Evolutionary conservation across 768 basidiomycete genomes (phyloP).

Genomic region (Asterophora lycoperdoides): DNA sequence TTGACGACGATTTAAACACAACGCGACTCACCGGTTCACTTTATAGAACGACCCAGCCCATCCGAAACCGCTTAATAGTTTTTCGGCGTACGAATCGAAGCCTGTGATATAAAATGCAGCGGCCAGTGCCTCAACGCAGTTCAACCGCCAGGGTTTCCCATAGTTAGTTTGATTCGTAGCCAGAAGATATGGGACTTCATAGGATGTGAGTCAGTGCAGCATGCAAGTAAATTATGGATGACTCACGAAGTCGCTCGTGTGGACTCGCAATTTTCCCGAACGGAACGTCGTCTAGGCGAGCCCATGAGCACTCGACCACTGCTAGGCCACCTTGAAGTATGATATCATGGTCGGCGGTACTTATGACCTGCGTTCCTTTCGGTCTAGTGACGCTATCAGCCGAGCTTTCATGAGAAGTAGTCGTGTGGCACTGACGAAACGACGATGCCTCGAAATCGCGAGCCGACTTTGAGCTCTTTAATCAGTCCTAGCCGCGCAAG

Average conservation of each 20-base stretch:
- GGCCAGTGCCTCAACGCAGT: conserved; percentile 92
- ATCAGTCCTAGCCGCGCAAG: conserved; percentile 83
- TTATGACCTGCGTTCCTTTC: conserved; percentile 73
- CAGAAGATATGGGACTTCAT: conserved; percentile 85
- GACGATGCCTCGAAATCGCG: conserved; percentile 87
- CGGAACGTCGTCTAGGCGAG: conserved; percentile 89
- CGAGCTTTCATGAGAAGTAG: background rate
- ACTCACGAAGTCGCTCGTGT: conserved; percentile 82
- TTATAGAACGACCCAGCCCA: conserved; percentile 89
- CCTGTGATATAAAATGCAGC: conserved; percentile 95
- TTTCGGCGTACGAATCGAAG: conserved; percentile 75
- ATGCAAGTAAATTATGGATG: too few relatives aligned
- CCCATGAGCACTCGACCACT: conserved; percentile 99
- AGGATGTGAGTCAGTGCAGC: too few relatives aligned
- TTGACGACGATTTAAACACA: background rate
- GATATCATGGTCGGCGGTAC: conserved; percentile 81
- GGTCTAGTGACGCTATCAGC: conserved; percentile 46
- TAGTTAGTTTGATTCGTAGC: conserved; percentile 98
- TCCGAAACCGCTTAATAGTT: conserved; percentile 74
- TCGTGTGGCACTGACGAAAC: conserved; percentile 67
- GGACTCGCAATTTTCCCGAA: conserved; percentile 92
- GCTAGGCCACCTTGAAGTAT: conserved; percentile 74
- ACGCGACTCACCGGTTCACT: conserved; percentile 67
- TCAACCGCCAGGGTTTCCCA: conserved; percentile 93
- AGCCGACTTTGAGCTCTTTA: conserved; percentile 76